These are phyloP conservation scores for Beta lomatogona DNA, from an alignment of 179 eudicot species.

Conservation along the genomic window DNA sequence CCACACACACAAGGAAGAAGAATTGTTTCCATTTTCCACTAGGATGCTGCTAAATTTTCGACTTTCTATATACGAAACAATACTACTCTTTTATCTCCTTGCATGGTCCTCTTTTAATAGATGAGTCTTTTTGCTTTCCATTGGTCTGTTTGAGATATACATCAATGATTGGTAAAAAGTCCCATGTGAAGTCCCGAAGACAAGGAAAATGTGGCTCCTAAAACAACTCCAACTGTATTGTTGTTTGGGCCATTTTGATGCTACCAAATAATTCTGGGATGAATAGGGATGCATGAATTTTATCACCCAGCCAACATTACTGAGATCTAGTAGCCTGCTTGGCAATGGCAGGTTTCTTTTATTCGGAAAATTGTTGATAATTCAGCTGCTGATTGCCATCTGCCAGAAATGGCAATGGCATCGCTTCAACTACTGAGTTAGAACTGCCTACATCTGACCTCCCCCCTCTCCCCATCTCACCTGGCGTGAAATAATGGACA, in stretches of 20 bases:
- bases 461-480: too few species aligned
- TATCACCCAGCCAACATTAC: neutral
- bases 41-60: neutral
- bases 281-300: neutral
- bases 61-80: neutral
- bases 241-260: neutral
- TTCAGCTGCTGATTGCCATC: neutral
- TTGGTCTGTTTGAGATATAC: conserved; percentile 3
- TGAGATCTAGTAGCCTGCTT: neutral
- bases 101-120: neutral
- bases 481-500: neutral
- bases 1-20: neutral
- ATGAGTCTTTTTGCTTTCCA: neutral
- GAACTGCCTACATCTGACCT: neutral
- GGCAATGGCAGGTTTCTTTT: neutral
- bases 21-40: neutral
- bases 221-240: neutral
- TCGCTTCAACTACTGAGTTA: neutral
- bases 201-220: neutral
- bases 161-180: neutral
- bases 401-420: neutral
- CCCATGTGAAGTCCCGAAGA: neutral
- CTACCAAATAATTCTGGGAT: neutral
- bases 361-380: neutral
- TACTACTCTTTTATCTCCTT: neutral